These are phyloP conservation scores for Backusella australiensis DNA, from an alignment of 192 early-diverging fungal species.

Conservation along the genomic window DNA sequence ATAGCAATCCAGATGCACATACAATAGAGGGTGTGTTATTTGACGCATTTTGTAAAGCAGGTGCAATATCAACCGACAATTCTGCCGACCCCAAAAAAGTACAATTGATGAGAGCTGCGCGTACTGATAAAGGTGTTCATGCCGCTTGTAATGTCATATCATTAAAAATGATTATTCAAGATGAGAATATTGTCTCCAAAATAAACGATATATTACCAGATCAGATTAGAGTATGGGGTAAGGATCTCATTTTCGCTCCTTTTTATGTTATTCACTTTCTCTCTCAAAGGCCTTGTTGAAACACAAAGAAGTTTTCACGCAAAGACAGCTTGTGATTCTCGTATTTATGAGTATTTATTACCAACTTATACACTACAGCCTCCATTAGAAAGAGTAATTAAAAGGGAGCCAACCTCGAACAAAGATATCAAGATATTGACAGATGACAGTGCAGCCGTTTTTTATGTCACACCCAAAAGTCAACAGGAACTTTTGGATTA, in stretches of 20 bases:
- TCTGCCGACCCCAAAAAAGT: constrained; percentile 77
- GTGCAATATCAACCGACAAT: constrained; percentile 86
- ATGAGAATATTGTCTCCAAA: constrained; percentile 68
- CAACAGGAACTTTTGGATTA: constrained; percentile 59
- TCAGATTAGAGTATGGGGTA: constrained; percentile 90
- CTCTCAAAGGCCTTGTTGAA: constrained; percentile 57
- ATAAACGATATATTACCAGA: constrained; percentile 82
- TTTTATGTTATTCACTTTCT: neutral
- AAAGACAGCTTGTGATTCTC: constrained; percentile 89
- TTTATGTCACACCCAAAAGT: constrained; percentile 48
- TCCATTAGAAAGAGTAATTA: neutral
- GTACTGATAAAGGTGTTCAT: constrained; percentile 99
- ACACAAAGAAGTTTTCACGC: constrained; percentile 81
- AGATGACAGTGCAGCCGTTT: neutral
- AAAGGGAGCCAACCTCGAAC: neutral
- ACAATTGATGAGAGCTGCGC: constrained; percentile 84
- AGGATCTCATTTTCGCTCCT: neutral
- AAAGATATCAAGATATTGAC: neutral
- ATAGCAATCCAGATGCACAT: constrained; percentile 71
- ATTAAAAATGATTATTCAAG: constrained; percentile 86
- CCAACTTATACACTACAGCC: constrained; percentile 85
- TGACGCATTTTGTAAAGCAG: constrained; percentile 77
- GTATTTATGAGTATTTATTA: constrained; percentile 95
- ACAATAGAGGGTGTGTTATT: constrained; percentile 93
- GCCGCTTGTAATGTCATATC: constrained; percentile 95